Percentiles rank a stretch among this genome's conserved stretches.
Evolutionary conservation across 768 basidiomycete genomes (phyloP).

Genomic region (Mycena vulgaris): DNA sequence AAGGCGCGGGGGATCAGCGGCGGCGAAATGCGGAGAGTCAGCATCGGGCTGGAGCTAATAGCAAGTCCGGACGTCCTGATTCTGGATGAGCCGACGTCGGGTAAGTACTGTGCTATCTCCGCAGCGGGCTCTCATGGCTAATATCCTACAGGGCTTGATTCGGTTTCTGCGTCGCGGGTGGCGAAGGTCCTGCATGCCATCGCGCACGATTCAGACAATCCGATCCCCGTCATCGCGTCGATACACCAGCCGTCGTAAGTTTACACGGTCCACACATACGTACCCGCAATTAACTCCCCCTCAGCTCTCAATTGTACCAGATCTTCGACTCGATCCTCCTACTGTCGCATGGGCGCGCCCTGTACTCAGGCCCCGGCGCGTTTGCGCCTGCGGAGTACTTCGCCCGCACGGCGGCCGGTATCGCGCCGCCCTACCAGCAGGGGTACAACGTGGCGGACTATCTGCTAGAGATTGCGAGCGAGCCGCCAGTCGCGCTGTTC

Average conservation of each 20-base stretch:
- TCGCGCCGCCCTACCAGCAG: constrained; percentile 70
- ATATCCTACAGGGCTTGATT: constrained; percentile 75
- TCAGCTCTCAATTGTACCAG: constrained; percentile 86
- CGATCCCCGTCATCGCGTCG: constrained; percentile 88
- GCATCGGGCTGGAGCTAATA: constrained; percentile 91
- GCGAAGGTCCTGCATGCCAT: constrained; percentile 84
- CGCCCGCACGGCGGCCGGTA: constrained; percentile 56
- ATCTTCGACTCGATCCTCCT: constrained; percentile 87
- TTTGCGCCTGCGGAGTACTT: constrained; percentile 81
- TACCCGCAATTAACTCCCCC: not conserved
- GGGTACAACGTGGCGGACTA: constrained; percentile 97
- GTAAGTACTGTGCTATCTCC: constrained; percentile 43
- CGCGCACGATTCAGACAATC: constrained; percentile 75
- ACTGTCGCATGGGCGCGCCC: constrained; percentile 80
- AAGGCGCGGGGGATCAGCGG: constrained; percentile 90
- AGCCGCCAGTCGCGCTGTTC: constrained; percentile 68
- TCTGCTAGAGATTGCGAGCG: constrained; percentile 89
- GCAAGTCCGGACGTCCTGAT: constrained; percentile 88
- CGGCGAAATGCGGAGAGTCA: constrained; percentile 92
- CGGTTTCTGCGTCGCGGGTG: constrained; percentile 87
- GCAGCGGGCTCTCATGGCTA: not conserved
- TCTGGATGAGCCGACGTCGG: constrained; percentile 88
- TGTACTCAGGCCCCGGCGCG: constrained; percentile 87
- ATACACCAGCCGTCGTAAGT: constrained; percentile 89
- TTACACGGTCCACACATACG: constrained; percentile 9